Evolutionary conservation across 345 rosid species (phyloP), one percentile per base, ranked within the genome.

Genomic region (Gossypium bickii): DNA sequence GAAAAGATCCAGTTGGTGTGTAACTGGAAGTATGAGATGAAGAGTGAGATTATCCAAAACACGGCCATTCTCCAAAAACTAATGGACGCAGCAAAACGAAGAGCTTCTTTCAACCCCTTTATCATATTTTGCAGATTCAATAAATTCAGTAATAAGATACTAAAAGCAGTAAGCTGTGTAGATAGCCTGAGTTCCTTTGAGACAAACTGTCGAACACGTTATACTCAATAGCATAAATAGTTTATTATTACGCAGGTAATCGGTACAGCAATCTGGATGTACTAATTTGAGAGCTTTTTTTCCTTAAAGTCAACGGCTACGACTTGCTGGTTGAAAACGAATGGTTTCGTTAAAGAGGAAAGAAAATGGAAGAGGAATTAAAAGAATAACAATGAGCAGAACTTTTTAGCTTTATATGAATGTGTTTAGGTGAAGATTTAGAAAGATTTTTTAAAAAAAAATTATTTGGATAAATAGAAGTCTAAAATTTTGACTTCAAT

Each of bases 1-100:
- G 72, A 49, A 78, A 81, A 86, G 20, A 85, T 66, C 56, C 81
- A 80, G 66, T 29, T 70, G 76, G 63, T 59, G 77, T 80, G 82
- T 82, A 91, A 78, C 34, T 85, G 86, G 22, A 81, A 72, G 83
- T 92, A 85, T 11, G 98, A 92, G 48, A 45, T 57, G 53, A 87
- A 3, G 41, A 94, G 83, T 2, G 89, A 77, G 51, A 84, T 15
- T 45, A 82, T 82, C 98, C 98, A 94, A 12, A 85, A 72, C 72
- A 91, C 67, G 0, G 85, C 89, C 97, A 94, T 94, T 70, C 91
- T 88, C 98, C 90, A 89, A 82, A 91, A 88, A 74, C 87, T 77
- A 20, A 66, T 61, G 0, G 88, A 82, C 25, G 76, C 82, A 29
- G 81, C 78, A 73, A 94, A 92, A 71, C 12, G 41, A 51, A 92